Evolutionary conservation across 2,329 filamentous ascomycete genomes (phyloP), one percentile per base, ranked within the genome.

Genomic region (Amesomyces nigricolor): DNA sequence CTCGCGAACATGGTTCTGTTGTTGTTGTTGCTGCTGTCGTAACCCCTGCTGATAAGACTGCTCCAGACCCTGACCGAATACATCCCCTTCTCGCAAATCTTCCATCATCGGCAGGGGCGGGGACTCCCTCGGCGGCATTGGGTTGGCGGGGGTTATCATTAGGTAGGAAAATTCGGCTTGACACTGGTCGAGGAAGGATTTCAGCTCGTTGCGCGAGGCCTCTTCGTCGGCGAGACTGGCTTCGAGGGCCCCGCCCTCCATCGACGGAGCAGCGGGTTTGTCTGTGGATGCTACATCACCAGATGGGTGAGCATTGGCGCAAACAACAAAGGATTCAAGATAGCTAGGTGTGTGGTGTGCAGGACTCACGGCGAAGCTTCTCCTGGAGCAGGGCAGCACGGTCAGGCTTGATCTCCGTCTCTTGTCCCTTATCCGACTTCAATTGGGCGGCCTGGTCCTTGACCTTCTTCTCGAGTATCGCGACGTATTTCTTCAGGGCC

Each of bases 401-500:
- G 52, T 81, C 78, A 14, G 69, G 61, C 58, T 79, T 78, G 22
- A 67, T 40, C n/a, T 69, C 61, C 17, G 62, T 51, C 47, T 62
- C 62, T 4, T 26, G 71, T 73, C 57, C 72, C 64, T 70, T 75
- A 22, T 78, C 75, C 16, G 79, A 73, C 61, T 85, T 88, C 58
- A 82, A 77, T 73, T 91, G 87, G 51, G 81, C 80, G 19, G 88
- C 80, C 73, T 96, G 89, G 60, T 89, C 87, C 72, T 88, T 91
- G 66, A 96, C 77, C 60, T 92, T 94, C 65, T 85, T 83, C 74
- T 97, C 91, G 60, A 97, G 79, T 73, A 97, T 89, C 53, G 85
- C 79, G 57, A 97, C 88, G 68, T 96, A 95, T 75, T 91, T 91
- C 70, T 89, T 91, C 53, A 96, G 75, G 35, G 91, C 89, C 72